Conservation (phyloP, 306 rosid species). For the Sechiopsis laciniata region DNA sequence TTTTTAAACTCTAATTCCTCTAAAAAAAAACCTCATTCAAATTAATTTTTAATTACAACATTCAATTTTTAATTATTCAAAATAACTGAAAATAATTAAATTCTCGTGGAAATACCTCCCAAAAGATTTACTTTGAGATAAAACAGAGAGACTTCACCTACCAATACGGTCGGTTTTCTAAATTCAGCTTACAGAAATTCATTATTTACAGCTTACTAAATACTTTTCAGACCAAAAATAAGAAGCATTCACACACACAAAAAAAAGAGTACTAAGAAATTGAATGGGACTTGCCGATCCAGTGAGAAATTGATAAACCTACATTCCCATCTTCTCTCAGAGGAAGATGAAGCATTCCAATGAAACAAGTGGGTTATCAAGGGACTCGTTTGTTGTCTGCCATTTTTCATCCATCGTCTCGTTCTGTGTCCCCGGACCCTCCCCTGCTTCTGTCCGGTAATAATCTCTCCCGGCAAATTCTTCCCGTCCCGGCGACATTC, state of each 20-base stretch:
- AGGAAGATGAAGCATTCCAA: slow-evolving; percentile 92
- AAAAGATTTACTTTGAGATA: slow-evolving; percentile 4
- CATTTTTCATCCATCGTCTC: slow-evolving; percentile 29
- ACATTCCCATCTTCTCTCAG: slow-evolving; percentile 3
- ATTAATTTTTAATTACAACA: too few relatives aligned
- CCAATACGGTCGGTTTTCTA: slow-evolving; percentile 1
- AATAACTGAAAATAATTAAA: too few relatives aligned
- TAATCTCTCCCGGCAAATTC: slow-evolving; percentile 25
- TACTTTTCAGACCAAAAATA: slow-evolving; percentile 13
- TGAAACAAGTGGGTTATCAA: slow-evolving; percentile 87
- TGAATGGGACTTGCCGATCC: not conserved
- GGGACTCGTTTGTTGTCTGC: slow-evolving; percentile 46
- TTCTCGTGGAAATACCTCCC: too few relatives aligned
- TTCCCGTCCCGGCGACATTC: slow-evolving; percentile 49
- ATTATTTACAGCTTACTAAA: slow-evolving; percentile 16
- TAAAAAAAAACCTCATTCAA: too few relatives aligned
- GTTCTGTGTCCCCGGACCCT: slow-evolving; percentile 10
- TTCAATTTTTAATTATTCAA: too few relatives aligned
- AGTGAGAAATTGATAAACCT: not conserved
- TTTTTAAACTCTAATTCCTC: too few relatives aligned
- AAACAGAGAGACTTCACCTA: slow-evolving; percentile 2
- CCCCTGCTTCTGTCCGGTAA: slow-evolving; percentile 33
- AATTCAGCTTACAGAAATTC: not conserved
- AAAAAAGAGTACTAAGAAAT: slow-evolving; percentile 17
- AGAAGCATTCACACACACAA: not conserved